These are phyloP conservation scores for Heimioporus sp. DNA, from an alignment of 768 basidiomycete genomes.

Conservation along the genomic window DNA sequence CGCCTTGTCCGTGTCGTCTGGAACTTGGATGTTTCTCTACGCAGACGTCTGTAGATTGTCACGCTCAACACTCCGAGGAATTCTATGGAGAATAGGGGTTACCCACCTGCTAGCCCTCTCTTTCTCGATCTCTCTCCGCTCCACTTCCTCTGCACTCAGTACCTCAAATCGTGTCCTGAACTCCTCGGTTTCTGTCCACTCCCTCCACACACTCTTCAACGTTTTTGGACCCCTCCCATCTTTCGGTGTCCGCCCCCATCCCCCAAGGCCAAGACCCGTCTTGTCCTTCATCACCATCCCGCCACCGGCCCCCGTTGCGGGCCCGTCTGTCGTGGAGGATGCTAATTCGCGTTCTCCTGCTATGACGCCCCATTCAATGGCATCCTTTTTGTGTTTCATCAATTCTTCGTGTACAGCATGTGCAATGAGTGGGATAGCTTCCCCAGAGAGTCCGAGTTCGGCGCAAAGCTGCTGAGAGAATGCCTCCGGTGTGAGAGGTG, in stretches of 20 bases:
- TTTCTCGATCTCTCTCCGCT: slow-evolving; percentile 82
- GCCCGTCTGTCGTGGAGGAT: slow-evolving; percentile 16
- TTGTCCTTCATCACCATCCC: slow-evolving; percentile 66
- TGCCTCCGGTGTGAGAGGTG: slow-evolving; percentile 82
- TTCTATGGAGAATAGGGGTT: neutral
- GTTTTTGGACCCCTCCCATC: slow-evolving; percentile 80
- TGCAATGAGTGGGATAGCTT: slow-evolving; percentile 84
- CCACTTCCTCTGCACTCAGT: slow-evolving; percentile 87
- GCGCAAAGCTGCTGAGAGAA: slow-evolving; percentile 78
- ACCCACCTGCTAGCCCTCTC: slow-evolving; percentile 73
- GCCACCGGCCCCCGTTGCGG: slow-evolving; percentile 4
- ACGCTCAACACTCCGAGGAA: neutral
- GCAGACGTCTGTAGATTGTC: slow-evolving; percentile 45
- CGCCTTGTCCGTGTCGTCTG: slow-evolving; percentile 46
- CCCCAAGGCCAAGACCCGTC: slow-evolving; percentile 74
- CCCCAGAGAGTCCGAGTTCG: slow-evolving; percentile 87
- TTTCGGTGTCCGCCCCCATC: slow-evolving; percentile 73
- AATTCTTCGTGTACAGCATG: slow-evolving; percentile 96
- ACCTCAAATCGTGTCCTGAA: slow-evolving; percentile 88
- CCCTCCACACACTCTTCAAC: slow-evolving; percentile 88
- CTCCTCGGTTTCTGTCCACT: slow-evolving; percentile 91
- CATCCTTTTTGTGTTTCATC: slow-evolving; percentile 92
- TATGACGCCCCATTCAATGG: slow-evolving; percentile 90
- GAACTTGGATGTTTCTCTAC: slow-evolving; percentile 66
- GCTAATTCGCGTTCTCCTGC: slow-evolving; percentile 47